Base-by-base conservation (phyloP, 208 protist species). In the Zelonia costaricensis region DNA sequence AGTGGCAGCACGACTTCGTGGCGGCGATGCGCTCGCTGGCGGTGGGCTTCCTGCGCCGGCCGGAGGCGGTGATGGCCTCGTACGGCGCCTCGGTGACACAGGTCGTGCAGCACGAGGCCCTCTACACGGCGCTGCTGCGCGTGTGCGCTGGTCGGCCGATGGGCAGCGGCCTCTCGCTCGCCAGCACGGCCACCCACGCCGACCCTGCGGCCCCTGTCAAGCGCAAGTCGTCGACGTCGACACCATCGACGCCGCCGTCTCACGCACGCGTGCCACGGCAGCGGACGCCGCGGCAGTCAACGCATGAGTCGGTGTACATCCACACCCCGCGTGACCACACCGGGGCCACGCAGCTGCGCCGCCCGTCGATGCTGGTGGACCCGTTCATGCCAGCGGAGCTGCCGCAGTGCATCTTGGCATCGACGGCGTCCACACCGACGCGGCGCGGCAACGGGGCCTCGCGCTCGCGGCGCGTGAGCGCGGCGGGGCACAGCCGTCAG, bases 71-170 rank as follows among this genome's bases (percentile, higher is more conserved):
- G 10, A 59, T 70, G 18, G 45, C 42, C 4, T 51, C 58, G 23
- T 66, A 62, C 42, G 63, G 60, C 47, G 53, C 52, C 60, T 52
- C 61, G n/a, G 39, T 82, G 10, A 43, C 39, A 15, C 42, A 38
- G 10, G 18, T 77, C 8, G 49, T 76, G 43, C 44, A 76, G 48
- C 53, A 68, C 47, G 69, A 76, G 52, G 46, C 57, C 0, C 53
- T 72, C 10, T 68, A 74, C 57, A n/a, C 71, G 2, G 69, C 46
- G 1, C 55, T 82, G 58, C 60, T 82, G 27, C 62, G 70, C 7
- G 3, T 53, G 20, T 56, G 69, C 40, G 64, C 63, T n/a, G 60
- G 54, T 6, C 58, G 70, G 25, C 44, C 73, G 1, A 1, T 61
- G 12, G 52, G 62, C 25, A 57, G 28, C 44, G 54, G 43, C 4